A percentile compares a stretch with the other conserved stretches of the same genome.
Conservation (phyloP, 1,284 basidiomycete species). For the Leccinum griseonigrum region DNA sequence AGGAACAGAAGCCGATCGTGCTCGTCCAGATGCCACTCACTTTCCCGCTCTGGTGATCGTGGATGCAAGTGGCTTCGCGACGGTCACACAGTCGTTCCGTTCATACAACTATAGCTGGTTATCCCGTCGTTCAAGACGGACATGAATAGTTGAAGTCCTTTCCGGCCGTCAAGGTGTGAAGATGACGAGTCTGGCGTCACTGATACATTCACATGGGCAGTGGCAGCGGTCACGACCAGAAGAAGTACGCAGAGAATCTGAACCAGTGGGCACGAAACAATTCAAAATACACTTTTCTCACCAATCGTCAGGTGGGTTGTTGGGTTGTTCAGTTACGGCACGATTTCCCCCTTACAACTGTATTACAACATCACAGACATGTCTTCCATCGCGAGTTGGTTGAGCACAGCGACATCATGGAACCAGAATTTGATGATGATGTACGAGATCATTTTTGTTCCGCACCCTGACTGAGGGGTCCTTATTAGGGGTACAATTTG, state of each 20-base stretch:
- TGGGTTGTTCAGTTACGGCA: neutral
- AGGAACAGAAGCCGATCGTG: constrained; percentile 40
- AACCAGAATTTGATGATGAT: constrained; percentile 83
- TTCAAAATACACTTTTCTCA: constrained; percentile 77
- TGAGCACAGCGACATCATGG: constrained; percentile 59
- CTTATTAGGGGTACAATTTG: constrained; percentile 78
- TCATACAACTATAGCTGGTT: constrained; percentile 43
- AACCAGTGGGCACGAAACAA: constrained; percentile 78
- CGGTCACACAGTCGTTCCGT: constrained; percentile 47
- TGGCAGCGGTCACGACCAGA: constrained; percentile 80
- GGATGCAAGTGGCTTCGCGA: constrained; percentile 30
- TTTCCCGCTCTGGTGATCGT: constrained; percentile 49
- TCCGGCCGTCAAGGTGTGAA: constrained; percentile 37
- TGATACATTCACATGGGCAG: constrained; percentile 81
- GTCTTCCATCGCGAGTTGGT: constrained; percentile 79
- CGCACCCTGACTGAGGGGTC: constrained; percentile 2
- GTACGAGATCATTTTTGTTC: constrained; percentile 39
- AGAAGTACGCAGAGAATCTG: constrained; percentile 76
- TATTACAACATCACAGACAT: constrained; percentile 70
- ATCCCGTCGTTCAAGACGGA: constrained; percentile 33
- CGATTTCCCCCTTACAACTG: constrained; percentile 12
- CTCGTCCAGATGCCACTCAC: constrained; percentile 42
- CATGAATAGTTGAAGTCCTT: constrained; percentile 45
- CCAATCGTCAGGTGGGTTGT: constrained; percentile 59
- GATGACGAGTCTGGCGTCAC: constrained; percentile 60